phyloP scores from a whole-genome alignment of 2,329 filamentous ascomycete genomes.

The Talaromyces sp. region DNA sequence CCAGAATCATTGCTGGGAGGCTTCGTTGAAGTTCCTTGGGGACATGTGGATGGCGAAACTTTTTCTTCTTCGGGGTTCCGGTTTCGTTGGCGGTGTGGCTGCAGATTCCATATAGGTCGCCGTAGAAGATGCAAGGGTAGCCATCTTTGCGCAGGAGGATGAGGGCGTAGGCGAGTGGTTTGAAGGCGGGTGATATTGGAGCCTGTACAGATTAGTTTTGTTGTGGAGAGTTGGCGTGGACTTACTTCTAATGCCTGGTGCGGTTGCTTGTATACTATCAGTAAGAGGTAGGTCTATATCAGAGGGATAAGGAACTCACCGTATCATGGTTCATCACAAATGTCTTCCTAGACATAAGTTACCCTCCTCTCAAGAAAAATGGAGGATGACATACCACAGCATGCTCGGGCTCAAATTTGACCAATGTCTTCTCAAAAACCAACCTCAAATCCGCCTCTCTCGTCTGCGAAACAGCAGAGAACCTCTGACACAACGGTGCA shows the following conservation, averaged over 20 bases:
- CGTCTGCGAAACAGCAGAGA: conserved; percentile 58
- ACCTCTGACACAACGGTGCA: conserved; percentile 65
- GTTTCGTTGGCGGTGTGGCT: conserved; percentile 32
- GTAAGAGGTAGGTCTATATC: background rate
- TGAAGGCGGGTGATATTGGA: conserved; percentile 64
- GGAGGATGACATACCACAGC: conserved; percentile 50
- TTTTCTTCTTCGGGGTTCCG: background rate
- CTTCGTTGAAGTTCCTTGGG: conserved; percentile 38
- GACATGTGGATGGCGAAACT: background rate
- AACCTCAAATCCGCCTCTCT: conserved; percentile 59
- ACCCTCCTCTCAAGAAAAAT: background rate
- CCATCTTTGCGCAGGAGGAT: conserved; percentile 65
- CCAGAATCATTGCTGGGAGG: conserved; percentile 59
- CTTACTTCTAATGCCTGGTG: conserved; percentile 59
- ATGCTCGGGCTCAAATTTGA: conserved; percentile 51
- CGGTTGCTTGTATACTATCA: conserved; percentile 44
- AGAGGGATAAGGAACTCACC: conserved; percentile 18
- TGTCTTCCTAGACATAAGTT: conserved; percentile 19
- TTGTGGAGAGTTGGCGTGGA: background rate
- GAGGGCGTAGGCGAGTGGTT: conserved; percentile 67
- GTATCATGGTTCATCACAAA: conserved; percentile 30
- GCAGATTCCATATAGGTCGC: conserved; percentile 64
- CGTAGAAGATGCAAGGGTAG: conserved; percentile 67
- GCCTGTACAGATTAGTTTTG: conserved; percentile 36
- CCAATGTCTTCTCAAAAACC: conserved; percentile 61